Evolutionary conservation across 768 basidiomycete species (phyloP).

Genomic region (Psilocybe cyanescens): DNA sequence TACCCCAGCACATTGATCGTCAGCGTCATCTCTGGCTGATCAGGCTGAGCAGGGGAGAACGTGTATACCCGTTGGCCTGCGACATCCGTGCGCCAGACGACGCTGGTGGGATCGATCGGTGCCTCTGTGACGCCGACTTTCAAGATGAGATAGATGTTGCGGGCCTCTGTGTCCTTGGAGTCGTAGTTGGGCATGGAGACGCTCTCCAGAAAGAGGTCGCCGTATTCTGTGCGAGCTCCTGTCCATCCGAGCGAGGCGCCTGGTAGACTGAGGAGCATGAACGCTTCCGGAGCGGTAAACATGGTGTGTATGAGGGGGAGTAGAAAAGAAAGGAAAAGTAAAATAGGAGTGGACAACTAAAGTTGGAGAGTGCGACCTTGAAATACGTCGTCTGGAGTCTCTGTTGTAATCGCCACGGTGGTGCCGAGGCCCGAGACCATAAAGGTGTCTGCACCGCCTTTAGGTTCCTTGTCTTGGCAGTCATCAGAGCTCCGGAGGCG

Average conservation of each 20-base stretch:
- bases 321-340: not conserved
- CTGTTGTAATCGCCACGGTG: not conserved
- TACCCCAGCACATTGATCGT: conserved; percentile 30
- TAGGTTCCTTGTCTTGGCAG: not conserved
- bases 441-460: not conserved
- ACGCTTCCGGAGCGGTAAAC: conserved; percentile 45
- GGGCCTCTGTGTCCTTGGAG: conserved; percentile 35
- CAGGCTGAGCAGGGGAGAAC: conserved; percentile 42
- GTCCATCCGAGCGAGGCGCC: conserved; percentile 45
- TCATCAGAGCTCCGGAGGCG: not conserved
- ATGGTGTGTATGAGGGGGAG: not conserved
- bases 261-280: conserved; percentile 56
- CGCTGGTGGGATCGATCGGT: conserved; percentile 59
- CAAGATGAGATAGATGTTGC: conserved; percentile 71
- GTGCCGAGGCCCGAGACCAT: not conserved
- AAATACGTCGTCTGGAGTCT: not conserved
- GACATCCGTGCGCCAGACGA: conserved; percentile 43
- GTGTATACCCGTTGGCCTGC: conserved; percentile 45
- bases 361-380: not conserved
- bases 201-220: conserved; percentile 61
- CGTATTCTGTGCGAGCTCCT: conserved; percentile 36
- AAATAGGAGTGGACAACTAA: not conserved
- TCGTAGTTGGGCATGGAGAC: conserved; percentile 51
- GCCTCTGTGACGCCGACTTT: conserved; percentile 58
- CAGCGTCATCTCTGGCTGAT: conserved; percentile 41